Conservation (phyloP, 495 filamentous ascomycete species). For the Lichina pygmaea region DNA sequence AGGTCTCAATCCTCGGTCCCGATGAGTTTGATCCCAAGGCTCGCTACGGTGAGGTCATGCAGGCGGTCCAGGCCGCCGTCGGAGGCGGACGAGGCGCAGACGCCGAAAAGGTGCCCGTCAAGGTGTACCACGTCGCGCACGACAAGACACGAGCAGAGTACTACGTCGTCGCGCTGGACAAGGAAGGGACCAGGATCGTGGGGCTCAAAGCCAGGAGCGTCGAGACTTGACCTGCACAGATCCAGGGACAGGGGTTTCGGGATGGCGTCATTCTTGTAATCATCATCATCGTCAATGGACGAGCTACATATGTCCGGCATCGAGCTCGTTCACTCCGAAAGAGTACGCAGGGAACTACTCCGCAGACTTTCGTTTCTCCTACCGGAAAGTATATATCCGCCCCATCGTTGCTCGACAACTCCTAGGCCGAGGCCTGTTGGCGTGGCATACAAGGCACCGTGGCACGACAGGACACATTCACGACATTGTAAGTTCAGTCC, state of each 20-base stretch:
- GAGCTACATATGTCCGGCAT: too few species aligned
- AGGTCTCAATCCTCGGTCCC: conserved; percentile 23
- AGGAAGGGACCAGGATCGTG: conserved; percentile 27
- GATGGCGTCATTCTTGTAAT: not conserved
- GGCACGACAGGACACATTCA: too few species aligned
- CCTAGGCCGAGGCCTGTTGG: too few species aligned
- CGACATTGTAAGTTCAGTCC: too few species aligned
- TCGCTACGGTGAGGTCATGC: conserved; percentile 27
- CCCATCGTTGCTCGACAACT: too few species aligned
- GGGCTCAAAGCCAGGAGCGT: conserved; percentile 50
- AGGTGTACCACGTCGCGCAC: conserved; percentile 38
- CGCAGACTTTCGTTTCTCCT: too few species aligned
- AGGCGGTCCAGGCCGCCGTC: conserved; percentile 24
- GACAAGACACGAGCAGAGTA: conserved; percentile 41
- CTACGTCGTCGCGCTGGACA: conserved; percentile 39
- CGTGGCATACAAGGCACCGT: too few species aligned
- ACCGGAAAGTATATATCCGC: too few species aligned
- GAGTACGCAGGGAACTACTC: too few species aligned
- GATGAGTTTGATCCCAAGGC: conserved; percentile 35
- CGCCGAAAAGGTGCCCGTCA: conserved; percentile 18
- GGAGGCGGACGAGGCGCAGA: conserved; percentile 12
- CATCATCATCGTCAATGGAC: too few species aligned
- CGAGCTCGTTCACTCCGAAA: too few species aligned
- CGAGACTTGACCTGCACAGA: conserved; percentile 43
- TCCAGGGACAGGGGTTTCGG: too few species aligned